These are phyloP conservation scores for Paramyrothecium roridum DNA, from an alignment of 2,329 filamentous ascomycete species.

Conservation along the genomic window DNA sequence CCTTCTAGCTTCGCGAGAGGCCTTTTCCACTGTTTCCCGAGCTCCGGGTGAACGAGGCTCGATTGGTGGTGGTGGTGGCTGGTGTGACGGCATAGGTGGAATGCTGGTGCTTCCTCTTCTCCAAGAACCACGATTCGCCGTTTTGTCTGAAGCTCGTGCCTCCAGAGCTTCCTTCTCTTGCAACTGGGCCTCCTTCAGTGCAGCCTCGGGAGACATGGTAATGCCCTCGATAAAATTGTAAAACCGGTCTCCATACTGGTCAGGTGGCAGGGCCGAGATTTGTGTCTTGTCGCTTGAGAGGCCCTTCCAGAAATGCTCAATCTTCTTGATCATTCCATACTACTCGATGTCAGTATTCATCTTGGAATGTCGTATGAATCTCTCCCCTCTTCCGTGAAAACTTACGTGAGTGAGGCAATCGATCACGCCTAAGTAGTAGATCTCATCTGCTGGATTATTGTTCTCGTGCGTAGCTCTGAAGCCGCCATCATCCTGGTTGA, in stretches of 20 bases:
- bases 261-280: conserved; percentile 88
- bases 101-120: conserved; percentile 26
- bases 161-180: conserved; percentile 58
- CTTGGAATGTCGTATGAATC: neutral
- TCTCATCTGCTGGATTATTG: conserved; percentile 78
- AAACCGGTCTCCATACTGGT: conserved; percentile 91
- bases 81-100: conserved; percentile 44
- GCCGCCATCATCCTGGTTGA: conserved; percentile 92
- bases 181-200: conserved; percentile 59
- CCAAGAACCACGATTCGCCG: conserved; percentile 33
- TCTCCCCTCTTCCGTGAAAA: conserved; percentile 17
- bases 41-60: conserved; percentile 32
- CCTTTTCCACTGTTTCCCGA: conserved; percentile 36
- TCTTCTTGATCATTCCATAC: conserved; percentile 93
- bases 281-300: conserved; percentile 77
- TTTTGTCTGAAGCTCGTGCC: conserved; percentile 28
- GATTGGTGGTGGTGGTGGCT: conserved; percentile 37
- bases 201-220: conserved; percentile 87
- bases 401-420: conserved; percentile 95
- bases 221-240: conserved; percentile 87
- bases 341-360: conserved; percentile 34
- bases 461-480: conserved; percentile 92
- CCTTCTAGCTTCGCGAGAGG: conserved; percentile 32
- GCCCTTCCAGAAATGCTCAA: conserved; percentile 97
- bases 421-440: conserved; percentile 98